Base-by-base conservation (phyloP, 75 land plant species). In the Adiantum capillusveneris region DNA sequence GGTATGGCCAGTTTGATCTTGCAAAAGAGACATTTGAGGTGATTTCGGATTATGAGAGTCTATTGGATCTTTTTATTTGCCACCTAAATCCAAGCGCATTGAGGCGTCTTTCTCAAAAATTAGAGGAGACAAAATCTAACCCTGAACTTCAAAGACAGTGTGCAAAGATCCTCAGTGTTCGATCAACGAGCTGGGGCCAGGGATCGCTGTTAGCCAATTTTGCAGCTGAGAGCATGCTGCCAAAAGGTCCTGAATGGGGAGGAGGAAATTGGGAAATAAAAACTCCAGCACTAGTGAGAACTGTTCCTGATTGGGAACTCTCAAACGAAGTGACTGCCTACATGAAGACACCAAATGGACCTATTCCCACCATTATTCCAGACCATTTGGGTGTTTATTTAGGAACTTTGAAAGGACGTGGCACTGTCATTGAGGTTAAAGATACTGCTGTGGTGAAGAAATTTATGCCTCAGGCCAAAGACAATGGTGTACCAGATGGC, bases 241-340 rank as follows among this genome's bases (percentile, higher is more conserved):
- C 99, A 30, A 95, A 95, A 68, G 99, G 99, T 43, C 76, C 91
- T 37, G 99, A 95, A 78, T 95, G 99, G 99, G 99, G 86, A 56
- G 99, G 99, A 58, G 99, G 99, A n/a, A 95, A 95, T 70, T 95
- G 99, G 99, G 91, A 90, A 44, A 79, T 95, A 52, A 95, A 90
- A 59, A 90, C 99, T 18, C 79, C 81, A 18, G 63, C 75, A 9
- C 78, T 79, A 31, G 50, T 69, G 46, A 93, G 86, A 68, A 62
- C 26, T 58, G 65, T 78, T 49, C 91, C 85, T 41, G 88, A 86
- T 60, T 95, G 99, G 99, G 99, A 86, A 60, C 73, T 95, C 18
- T 85, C 96, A 50, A 84, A 75, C n/a, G 96, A 95, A 62, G 99
- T 95, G 48, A 86, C 83, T 71, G 97, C 99, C 12, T 95, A 95